Evolutionary conservation across 148 eudicot species (phyloP).

Genomic region (Rhododendron henanense): DNA sequence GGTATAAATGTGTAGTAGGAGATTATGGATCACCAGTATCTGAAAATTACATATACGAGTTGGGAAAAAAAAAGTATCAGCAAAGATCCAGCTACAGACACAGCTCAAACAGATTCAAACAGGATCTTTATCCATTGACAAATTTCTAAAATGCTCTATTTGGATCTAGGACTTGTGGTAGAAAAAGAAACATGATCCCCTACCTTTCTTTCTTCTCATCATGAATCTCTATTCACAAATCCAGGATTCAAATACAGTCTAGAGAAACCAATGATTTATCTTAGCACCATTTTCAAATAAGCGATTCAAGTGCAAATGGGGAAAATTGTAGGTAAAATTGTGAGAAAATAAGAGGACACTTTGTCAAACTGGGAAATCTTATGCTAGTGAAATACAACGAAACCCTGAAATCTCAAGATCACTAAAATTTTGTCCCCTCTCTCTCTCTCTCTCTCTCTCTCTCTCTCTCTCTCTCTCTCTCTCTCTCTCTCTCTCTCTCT

Average conservation of each 20-base stretch:
- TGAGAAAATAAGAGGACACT: background rate
- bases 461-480: no score
- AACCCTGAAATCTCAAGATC: background rate
- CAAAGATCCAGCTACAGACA: background rate
- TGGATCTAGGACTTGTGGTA: background rate
- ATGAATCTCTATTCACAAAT: background rate
- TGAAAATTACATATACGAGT: background rate
- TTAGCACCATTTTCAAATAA: background rate
- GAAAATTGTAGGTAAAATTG: background rate
- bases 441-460: no score
- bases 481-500: no score
- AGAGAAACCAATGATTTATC: background rate
- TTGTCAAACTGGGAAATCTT: background rate
- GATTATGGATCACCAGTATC: background rate
- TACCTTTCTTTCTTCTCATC: background rate
- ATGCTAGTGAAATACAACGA: background rate
- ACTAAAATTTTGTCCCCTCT: background rate
- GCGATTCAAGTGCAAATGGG: background rate
- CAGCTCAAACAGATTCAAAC: background rate
- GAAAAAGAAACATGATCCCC: background rate
- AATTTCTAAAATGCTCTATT: background rate
- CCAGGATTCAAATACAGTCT: background rate
- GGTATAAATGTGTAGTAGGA: background rate
- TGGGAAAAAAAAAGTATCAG: background rate
- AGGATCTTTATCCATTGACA: background rate